Evolutionary conservation across 495 filamentous ascomycete genomes (phyloP).

Genomic region (Pseudotulostoma volvatum): DNA sequence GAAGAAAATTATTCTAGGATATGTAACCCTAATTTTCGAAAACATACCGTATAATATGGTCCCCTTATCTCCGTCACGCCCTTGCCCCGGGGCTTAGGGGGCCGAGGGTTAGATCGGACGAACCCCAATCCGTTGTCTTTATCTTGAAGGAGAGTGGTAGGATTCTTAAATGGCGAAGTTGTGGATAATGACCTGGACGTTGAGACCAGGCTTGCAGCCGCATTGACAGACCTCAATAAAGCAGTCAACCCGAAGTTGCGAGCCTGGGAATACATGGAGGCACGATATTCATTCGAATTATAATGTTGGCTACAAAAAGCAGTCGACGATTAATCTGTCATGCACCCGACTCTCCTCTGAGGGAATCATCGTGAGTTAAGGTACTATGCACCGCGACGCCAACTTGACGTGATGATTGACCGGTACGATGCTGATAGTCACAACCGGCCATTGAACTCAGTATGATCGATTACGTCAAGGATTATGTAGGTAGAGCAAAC

Average conservation of each 20-base stretch:
- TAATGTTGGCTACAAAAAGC: no score
- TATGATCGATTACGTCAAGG: no score
- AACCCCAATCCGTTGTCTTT: slow-evolving; percentile 36
- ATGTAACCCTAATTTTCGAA: no score
- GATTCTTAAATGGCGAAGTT: slow-evolving; percentile 23
- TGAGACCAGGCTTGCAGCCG: slow-evolving; percentile 59
- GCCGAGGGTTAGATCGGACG: slow-evolving; percentile 32
- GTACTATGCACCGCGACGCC: no score
- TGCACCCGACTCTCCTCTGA: no score
- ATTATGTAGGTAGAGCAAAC: no score
- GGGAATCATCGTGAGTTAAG: no score
- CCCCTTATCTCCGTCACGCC: slow-evolving; percentile 41
- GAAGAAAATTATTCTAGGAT: no score
- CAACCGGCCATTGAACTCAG: no score
- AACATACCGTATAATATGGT: slow-evolving; percentile 36
- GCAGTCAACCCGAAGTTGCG: background rate
- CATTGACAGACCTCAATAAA: slow-evolving; percentile 59
- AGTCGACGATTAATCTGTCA: no score
- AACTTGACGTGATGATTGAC: background rate
- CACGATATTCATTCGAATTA: background rate
- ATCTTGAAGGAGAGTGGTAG: slow-evolving; percentile 32
- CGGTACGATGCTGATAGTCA: no score
- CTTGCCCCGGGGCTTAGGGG: slow-evolving; percentile 32
- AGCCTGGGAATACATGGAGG: background rate
- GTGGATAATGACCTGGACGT: no score